These are phyloP conservation scores for Malus hybrid DNA, from an alignment of 331 rosid genomes.

Conservation along the genomic window DNA sequence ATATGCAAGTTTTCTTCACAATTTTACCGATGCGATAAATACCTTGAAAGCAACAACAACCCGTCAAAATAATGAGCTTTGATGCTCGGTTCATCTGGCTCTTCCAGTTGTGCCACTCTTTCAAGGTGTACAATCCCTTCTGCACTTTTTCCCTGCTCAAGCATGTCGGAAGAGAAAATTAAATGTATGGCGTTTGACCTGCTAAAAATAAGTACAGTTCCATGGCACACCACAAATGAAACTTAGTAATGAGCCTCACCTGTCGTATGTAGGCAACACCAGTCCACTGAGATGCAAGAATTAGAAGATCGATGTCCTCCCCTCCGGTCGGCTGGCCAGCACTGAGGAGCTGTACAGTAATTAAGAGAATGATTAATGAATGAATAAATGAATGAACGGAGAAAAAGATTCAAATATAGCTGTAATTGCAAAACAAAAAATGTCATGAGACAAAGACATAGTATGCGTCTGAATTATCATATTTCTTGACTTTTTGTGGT, in stretches of 20 bases:
- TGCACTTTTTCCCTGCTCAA: conserved; percentile 51
- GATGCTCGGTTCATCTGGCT: conserved; percentile 67
- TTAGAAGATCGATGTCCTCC: conserved; percentile 62
- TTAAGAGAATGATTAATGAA: conserved; percentile 12
- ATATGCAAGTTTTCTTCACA: not conserved
- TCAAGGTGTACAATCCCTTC: conserved; percentile 73
- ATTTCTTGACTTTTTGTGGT: not conserved
- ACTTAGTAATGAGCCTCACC: conserved; percentile 32
- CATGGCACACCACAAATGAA: not conserved
- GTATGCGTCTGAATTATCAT: not conserved
- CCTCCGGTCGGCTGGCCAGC: conserved; percentile 44
- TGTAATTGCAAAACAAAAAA: conserved; percentile 6
- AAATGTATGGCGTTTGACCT: not conserved
- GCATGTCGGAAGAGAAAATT: conserved; percentile 1
- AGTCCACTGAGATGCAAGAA: conserved; percentile 87
- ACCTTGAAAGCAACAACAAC: conserved; percentile 72
- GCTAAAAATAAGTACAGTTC: not conserved
- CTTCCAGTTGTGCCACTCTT: conserved; percentile 62
- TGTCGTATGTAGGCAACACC: conserved; percentile 68
- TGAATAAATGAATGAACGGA: not conserved
- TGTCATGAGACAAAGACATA: not conserved
- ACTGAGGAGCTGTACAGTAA: conserved; percentile 48
- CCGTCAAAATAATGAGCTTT: conserved; percentile 79
- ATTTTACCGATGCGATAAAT: not conserved
- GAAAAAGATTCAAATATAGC: not conserved